A percentile compares a stretch with the other conserved stretches of the same genome.
phyloP scores from a whole-genome alignment of 106 monocot species.

The Triglochin maritima region DNA sequence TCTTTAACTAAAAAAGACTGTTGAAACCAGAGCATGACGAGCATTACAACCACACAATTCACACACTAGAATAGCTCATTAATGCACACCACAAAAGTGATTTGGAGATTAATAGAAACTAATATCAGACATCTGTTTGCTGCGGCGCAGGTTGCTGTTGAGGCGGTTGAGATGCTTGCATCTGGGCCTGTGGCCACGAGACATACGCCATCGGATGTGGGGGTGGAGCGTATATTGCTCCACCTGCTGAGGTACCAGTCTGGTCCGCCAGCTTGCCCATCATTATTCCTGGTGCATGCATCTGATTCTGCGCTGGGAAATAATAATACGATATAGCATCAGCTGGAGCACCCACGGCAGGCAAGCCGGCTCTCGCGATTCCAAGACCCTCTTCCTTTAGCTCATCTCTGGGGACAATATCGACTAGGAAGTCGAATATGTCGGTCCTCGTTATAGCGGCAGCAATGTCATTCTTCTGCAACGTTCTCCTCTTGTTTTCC shows the following conservation, averaged over 20 bases:
- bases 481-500: slow-evolving; percentile 65
- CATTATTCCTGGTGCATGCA: slow-evolving; percentile 27
- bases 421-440: slow-evolving; percentile 71
- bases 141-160: neutral
- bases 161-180: slow-evolving; percentile 8
- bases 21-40: too few relatives aligned
- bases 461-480: slow-evolving; percentile 71
- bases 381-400: slow-evolving; percentile 58
- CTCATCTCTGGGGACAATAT: slow-evolving; percentile 63
- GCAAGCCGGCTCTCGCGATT: slow-evolving; percentile 25
- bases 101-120: neutral
- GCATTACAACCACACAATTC: neutral
- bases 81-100: neutral
- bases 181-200: slow-evolving; percentile 17
- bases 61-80: neutral
- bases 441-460: slow-evolving; percentile 59
- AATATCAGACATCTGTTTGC: slow-evolving; percentile 11
- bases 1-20: neutral
- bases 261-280: slow-evolving; percentile 35
- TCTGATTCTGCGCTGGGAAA: neutral
- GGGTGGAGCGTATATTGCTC: slow-evolving; percentile 2
- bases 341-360: slow-evolving; percentile 22
- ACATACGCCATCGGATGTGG: slow-evolving; percentile 19
- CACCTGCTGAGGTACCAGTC: slow-evolving; percentile 2
- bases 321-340: slow-evolving; percentile 38